Evolutionary conservation across 345 rosid species (phyloP), one percentile per base, ranked within the genome.

Genomic region (Arabis hirsuta): DNA sequence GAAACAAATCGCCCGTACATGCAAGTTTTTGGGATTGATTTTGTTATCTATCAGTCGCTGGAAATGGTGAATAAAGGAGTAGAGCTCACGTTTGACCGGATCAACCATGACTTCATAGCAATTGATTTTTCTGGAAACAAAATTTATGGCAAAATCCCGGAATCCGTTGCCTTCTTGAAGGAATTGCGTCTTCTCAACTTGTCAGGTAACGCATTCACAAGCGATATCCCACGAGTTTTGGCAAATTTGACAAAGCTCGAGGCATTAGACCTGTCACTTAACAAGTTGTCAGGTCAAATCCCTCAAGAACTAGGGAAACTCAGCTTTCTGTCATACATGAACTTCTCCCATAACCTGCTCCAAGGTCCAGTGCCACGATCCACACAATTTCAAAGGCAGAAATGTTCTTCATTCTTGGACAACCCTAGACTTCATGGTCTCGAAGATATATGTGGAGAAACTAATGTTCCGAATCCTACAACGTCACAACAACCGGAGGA

Each of bases 71-170:
- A 27, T 7, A 67, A 43, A 55, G 72, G 72, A 27, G 62, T 67
- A 7, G 53, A 54, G 4, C 7, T 19, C 20, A 54, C 20, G 3
- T 29, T 67, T 67, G 53, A 67, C 19, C 11, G 41, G 29, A 67
- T 67, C 29, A 16, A 20, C 2, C 5, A 26, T 39, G 71, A 66
- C 52, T 67, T 53, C 60, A 42, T 9, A 29, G 62, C 62, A 13
- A 67, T 67, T 55, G 62, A 67, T 19, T 55, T 68, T 31, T 68
- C 73, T 4, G 45, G 55, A 20, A 68, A 68, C 20, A 68, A n/a
- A 44, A 12, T 68, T 8, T 19, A 44, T 68, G 64, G 73, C 19
- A 5, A 31, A 31, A 68, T 68, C 6, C 73, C 55, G n/a, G n/a
- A n/a, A n/a, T n/a, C n/a, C n/a, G n/a, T n/a, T n/a, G n/a, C n/a